Percentiles rank a stretch among this genome's conserved stretches.
These are phyloP conservation scores for Microcos paniculata DNA, from an alignment of 345 rosid genomes.

Conservation along the genomic window DNA sequence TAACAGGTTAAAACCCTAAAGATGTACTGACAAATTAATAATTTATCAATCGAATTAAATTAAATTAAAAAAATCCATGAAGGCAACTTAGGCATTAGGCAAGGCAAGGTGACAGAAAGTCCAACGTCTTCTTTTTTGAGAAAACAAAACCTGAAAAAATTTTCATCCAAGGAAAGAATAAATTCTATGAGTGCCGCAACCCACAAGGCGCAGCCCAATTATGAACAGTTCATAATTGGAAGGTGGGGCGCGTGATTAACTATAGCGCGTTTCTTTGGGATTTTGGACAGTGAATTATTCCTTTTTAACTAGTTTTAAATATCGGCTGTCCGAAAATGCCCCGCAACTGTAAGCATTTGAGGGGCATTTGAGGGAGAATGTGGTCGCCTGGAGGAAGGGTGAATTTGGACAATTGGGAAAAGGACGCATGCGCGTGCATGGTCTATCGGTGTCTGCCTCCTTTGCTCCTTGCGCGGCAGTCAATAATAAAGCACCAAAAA, in stretches of 20 bases:
- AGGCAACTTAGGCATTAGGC: not conserved
- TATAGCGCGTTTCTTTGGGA: not conserved
- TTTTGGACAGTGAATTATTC: not conserved
- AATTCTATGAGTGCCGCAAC: not conserved
- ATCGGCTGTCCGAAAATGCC: not conserved
- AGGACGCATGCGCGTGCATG: conserved; percentile 38
- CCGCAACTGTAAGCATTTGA: not conserved
- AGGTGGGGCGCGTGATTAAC: not conserved
- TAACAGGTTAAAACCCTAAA: not conserved
- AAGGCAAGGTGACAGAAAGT: too few relatives aligned
- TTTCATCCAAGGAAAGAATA: not conserved
- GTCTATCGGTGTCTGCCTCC: conserved; percentile 20
- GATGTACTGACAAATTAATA: not conserved
- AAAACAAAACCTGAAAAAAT: not conserved
- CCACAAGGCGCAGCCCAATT: not conserved
- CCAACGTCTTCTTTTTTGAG: too few relatives aligned
- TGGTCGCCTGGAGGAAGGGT: not conserved
- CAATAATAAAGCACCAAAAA: conserved; percentile 24
- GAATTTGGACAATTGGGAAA: conserved; percentile 16
- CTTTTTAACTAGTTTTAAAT: not conserved
- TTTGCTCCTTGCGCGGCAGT: conserved; percentile 16
- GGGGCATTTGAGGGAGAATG: not conserved
- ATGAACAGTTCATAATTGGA: not conserved
- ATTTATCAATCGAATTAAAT: not conserved
- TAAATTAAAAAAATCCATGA: not conserved